Conservation (phyloP, 441 rosid species). For the Daphne laureola region DNA sequence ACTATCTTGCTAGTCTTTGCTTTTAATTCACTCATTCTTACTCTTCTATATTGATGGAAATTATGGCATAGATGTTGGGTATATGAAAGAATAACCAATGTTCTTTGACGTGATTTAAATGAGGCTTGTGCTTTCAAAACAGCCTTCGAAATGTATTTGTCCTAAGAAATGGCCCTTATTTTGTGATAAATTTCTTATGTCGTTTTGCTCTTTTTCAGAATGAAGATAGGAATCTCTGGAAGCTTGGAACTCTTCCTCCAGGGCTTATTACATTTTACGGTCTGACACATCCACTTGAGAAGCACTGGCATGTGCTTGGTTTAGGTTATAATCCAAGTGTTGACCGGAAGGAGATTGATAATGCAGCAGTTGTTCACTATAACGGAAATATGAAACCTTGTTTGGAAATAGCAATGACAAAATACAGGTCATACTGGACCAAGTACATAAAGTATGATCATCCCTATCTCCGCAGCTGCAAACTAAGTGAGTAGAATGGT, state of each 20-base stretch:
- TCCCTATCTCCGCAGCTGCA: conserved; percentile 77
- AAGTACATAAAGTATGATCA: conserved; percentile 81
- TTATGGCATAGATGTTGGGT: no score
- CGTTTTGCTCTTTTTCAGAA: conserved; percentile 35
- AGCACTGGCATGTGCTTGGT: conserved; percentile 97
- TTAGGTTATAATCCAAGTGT: conserved; percentile 92
- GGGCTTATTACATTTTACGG: conserved; percentile 90
- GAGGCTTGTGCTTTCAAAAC: no score
- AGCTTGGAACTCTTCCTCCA: conserved; percentile 97
- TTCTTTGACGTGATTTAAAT: no score
- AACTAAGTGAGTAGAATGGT: conserved; percentile 45
- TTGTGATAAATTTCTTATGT: conserved; percentile 5
- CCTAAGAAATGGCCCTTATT: neutral
- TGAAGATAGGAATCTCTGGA: conserved; percentile 88
- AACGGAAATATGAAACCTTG: conserved; percentile 99
- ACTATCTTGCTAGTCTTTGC: no score
- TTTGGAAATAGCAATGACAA: conserved; percentile 94
- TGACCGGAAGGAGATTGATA: conserved; percentile 64
- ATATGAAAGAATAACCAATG: no score
- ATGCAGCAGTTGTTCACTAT: conserved; percentile 87
- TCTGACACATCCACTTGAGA: conserved; percentile 72
- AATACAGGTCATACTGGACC: conserved; percentile 82
- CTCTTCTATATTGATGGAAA: no score
- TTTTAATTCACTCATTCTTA: neutral
- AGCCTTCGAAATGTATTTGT: no score